These are phyloP conservation scores for Yarrowia alimentaria DNA, from an alignment of 805 yeast genomes.

Conservation along the genomic window DNA sequence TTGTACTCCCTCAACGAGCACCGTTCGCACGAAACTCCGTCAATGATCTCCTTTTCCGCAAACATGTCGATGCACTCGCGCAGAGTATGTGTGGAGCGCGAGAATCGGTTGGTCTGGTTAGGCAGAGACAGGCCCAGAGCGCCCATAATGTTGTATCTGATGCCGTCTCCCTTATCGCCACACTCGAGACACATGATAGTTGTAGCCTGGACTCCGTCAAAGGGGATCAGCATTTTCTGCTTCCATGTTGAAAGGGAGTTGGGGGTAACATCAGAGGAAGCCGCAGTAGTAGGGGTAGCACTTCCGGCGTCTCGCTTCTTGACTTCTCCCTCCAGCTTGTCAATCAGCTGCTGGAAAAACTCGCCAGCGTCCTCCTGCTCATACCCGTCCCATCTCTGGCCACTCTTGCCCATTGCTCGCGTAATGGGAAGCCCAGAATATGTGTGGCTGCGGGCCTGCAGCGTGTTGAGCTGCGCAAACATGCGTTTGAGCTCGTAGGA, in stretches of 20 bases:
- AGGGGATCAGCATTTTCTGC: constrained; percentile 69
- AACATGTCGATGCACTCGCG: constrained; percentile 37
- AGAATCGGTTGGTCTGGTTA: constrained; percentile 11
- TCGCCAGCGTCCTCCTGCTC: constrained; percentile 98
- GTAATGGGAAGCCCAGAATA: constrained; percentile 28
- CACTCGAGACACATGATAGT: constrained; percentile 87
- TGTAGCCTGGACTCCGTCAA: constrained; percentile 85
- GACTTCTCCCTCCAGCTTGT: constrained; percentile 38
- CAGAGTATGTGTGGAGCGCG: constrained; percentile 29
- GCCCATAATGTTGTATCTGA: constrained; percentile 36
- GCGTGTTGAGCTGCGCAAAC: constrained; percentile 25
- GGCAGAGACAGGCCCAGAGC: constrained; percentile 23
- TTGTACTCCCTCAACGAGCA: constrained; percentile 60
- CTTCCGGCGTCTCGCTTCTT: constrained; percentile 23
- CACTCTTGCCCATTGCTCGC: constrained; percentile 36
- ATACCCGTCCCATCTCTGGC: constrained; percentile 74
- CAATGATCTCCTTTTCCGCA: constrained; percentile 72
- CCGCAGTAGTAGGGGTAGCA: not conserved
- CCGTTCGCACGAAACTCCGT: constrained; percentile 92
- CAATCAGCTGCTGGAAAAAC: constrained; percentile 64
- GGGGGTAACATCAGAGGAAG: not conserved
- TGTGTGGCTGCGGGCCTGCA: constrained; percentile 1
- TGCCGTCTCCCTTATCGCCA: constrained; percentile 86
- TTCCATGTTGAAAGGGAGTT: constrained; percentile 4
- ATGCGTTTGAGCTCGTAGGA: constrained; percentile 27